These are phyloP conservation scores for Nicotiana paniculata DNA, from an alignment of 257 asterid genomes.

Conservation along the genomic window DNA sequence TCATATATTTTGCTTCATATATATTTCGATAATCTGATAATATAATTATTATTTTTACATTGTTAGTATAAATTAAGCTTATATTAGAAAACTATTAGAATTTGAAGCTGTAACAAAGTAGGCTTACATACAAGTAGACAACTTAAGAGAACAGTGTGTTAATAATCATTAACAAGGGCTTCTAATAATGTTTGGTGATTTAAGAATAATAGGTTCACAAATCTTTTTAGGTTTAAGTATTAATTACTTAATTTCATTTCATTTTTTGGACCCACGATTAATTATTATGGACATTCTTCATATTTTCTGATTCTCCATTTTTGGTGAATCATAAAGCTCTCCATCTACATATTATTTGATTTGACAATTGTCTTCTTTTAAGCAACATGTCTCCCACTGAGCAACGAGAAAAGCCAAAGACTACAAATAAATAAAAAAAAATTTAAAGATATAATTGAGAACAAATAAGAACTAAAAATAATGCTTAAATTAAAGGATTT, in stretches of 20 bases:
- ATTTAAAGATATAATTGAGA: not conserved
- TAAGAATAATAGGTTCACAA: not conserved
- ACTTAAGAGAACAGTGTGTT: not conserved
- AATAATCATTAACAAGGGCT: conserved; percentile 10
- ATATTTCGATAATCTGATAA: no score
- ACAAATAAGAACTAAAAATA: not conserved
- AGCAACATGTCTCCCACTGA: not conserved
- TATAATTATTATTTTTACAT: no score
- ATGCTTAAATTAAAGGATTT: not conserved
- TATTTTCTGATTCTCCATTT: not conserved
- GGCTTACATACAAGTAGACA: conserved; percentile 20
- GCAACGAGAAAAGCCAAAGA: not conserved
- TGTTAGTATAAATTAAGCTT: not conserved
- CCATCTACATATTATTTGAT: not conserved
- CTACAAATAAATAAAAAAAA: not conserved
- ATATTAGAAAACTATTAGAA: not conserved
- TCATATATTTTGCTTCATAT: not conserved
- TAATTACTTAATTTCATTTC: not conserved
- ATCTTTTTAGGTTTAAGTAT: not conserved
- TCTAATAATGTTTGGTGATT: not conserved
- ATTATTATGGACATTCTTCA: conserved; percentile 2
- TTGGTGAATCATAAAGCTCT: not conserved
- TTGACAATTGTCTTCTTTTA: conserved; percentile 12
- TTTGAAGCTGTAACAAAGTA: not conserved
- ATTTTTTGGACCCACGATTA: conserved; percentile 6